Percentiles rank a stretch among this genome's conserved stretches.
phyloP scores from a whole-genome alignment of 352 stramenopile genomes.

The Pythium aquatile region DNA sequence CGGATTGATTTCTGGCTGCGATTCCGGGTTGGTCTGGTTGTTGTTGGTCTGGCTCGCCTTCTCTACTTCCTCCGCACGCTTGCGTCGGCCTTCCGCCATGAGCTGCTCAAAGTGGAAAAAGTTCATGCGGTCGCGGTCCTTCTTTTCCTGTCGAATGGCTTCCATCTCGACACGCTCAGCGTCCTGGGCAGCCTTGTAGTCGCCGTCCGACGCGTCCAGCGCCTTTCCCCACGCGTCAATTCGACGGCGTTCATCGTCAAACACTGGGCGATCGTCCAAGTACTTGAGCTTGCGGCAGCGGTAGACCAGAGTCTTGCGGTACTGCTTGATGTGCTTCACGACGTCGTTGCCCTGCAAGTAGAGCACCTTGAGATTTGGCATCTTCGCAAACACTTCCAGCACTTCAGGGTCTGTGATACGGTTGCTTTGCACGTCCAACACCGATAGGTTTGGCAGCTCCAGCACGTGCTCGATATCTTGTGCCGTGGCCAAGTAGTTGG shows the following conservation, averaged over 20 bases:
- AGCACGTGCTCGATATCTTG: constrained; percentile 67
- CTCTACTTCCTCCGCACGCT: constrained; percentile 50
- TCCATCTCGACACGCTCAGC: constrained; percentile 86
- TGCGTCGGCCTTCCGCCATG: constrained; percentile 69
- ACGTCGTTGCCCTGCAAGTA: constrained; percentile 85
- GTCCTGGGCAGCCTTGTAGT: constrained; percentile 81
- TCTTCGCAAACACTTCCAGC: constrained; percentile 62
- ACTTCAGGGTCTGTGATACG: constrained; percentile 63
- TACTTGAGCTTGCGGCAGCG: constrained; percentile 79
- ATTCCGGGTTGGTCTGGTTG: constrained; percentile 16
- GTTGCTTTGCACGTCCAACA: constrained; percentile 85
- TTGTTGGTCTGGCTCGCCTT: constrained; percentile 14
- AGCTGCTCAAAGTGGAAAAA: constrained; percentile 88
- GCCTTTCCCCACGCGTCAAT: constrained; percentile 76
- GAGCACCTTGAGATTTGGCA: constrained; percentile 81
- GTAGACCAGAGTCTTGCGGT: constrained; percentile 79
- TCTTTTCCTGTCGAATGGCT: constrained; percentile 83
- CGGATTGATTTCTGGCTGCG: constrained; percentile 42
- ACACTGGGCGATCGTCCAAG: constrained; percentile 81
- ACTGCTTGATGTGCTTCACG: constrained; percentile 87
- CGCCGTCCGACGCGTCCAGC: constrained; percentile 55
- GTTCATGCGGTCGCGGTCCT: constrained; percentile 80
- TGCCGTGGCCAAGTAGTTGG: constrained; percentile 64
- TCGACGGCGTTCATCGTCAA: constrained; percentile 82
- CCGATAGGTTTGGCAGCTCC: constrained; percentile 58